Conservation (phyloP, 352 stramenopile genomes). For the Phytophthora kernoviae region DNA sequence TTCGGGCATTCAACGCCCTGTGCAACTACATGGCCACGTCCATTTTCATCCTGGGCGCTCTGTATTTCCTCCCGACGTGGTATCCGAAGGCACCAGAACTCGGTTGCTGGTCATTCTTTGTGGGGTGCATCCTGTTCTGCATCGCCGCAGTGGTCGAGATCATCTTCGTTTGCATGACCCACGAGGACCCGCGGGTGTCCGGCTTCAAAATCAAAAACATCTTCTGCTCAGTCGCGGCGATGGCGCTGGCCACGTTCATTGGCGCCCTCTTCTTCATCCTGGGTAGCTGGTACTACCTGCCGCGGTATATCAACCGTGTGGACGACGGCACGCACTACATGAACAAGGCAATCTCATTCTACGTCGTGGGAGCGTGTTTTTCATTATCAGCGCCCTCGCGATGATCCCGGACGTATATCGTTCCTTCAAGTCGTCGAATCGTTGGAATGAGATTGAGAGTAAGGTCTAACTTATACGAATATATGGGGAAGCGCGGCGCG, state of each 20-base stretch:
- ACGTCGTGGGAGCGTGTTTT: slow-evolving; percentile 79
- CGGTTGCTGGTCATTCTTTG: slow-evolving; percentile 78
- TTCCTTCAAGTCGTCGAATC: slow-evolving; percentile 40
- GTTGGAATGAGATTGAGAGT: slow-evolving; percentile 12
- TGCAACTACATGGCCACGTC: slow-evolving; percentile 70
- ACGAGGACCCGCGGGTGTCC: slow-evolving; percentile 49
- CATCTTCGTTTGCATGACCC: slow-evolving; percentile 65
- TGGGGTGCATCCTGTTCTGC: slow-evolving; percentile 74
- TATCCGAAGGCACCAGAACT: slow-evolving; percentile 69
- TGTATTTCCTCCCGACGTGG: slow-evolving; percentile 82
- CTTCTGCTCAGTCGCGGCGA: slow-evolving; percentile 53
- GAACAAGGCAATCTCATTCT: slow-evolving; percentile 79
- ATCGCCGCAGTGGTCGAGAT: slow-evolving; percentile 63
- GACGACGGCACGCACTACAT: slow-evolving; percentile 68
- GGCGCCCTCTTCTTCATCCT: slow-evolving; percentile 78
- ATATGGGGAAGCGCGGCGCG: slow-evolving; percentile 15
- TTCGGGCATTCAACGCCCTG: slow-evolving; percentile 65
- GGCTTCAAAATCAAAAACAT: slow-evolving; percentile 65
- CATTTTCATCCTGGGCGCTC: slow-evolving; percentile 76
- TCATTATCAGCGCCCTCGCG: slow-evolving; percentile 70
- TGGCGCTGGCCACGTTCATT: slow-evolving; percentile 59
- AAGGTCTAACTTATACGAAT: slow-evolving; percentile 38
- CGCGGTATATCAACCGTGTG: slow-evolving; percentile 66
- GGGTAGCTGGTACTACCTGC: slow-evolving; percentile 84
- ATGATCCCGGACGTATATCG: slow-evolving; percentile 59